Evolutionary conservation across 495 filamentous ascomycete species (phyloP).

Genomic region (Daldinia bambusicola): DNA sequence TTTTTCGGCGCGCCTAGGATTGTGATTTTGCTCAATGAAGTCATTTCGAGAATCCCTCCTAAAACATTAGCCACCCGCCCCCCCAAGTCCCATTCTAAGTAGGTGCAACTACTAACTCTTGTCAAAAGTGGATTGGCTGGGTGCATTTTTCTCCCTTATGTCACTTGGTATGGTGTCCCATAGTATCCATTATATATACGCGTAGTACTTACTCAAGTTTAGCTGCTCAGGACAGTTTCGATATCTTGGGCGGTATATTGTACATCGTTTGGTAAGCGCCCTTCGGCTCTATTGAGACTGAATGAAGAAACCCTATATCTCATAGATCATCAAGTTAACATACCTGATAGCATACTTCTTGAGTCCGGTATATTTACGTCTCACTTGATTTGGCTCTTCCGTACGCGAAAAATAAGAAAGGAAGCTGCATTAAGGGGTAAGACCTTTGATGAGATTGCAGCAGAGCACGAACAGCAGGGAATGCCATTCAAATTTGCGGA

Average conservation of each 20-base stretch:
- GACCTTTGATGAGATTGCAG: slow-evolving; percentile 72
- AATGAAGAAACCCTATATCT: too few relatives aligned
- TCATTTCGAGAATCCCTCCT: too few relatives aligned
- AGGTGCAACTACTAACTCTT: neutral
- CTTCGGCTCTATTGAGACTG: neutral
- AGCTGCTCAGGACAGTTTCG: slow-evolving; percentile 76
- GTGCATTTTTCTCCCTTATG: slow-evolving; percentile 80
- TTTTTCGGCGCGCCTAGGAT: too few relatives aligned
- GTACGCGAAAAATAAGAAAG: slow-evolving; percentile 68
- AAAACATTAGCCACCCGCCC: too few relatives aligned
- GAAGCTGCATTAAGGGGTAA: slow-evolving; percentile 66
- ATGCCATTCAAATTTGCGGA: slow-evolving; percentile 56
- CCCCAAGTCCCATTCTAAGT: too few relatives aligned
- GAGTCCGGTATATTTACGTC: slow-evolving; percentile 76
- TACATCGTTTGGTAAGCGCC: slow-evolving; percentile 72
- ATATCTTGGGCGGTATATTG: slow-evolving; percentile 73
- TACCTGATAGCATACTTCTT: slow-evolving; percentile 61
- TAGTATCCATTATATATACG: neutral
- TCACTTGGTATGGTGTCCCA: slow-evolving; percentile 64
- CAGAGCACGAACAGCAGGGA: slow-evolving; percentile 50
- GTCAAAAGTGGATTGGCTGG: slow-evolving; percentile 67
- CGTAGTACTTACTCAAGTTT: slow-evolving; percentile 13
- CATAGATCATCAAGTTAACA: slow-evolving; percentile 17
- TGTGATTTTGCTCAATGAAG: too few relatives aligned
- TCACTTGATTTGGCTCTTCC: slow-evolving; percentile 73